phyloP scores from a whole-genome alignment of 306 rosid species.

The Luffa acutangula region DNA sequence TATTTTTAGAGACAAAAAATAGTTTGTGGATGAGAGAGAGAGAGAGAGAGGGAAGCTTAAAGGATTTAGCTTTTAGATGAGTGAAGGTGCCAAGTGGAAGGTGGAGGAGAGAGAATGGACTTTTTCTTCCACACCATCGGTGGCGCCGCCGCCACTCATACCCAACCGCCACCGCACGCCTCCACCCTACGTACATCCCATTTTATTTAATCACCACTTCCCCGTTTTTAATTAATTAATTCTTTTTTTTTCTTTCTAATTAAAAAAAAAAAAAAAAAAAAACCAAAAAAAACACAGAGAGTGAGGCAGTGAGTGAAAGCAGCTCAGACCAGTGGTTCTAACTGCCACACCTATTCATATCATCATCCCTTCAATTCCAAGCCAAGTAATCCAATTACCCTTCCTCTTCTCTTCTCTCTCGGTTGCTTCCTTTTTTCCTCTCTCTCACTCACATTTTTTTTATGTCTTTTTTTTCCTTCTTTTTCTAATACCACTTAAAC shows the following conservation, averaged over 20 bases:
- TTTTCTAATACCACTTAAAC: no score
- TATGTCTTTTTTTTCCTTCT: neutral
- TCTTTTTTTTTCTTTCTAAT: no score
- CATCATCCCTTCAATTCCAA: constrained; percentile 38
- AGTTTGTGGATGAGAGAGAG: constrained; percentile 43
- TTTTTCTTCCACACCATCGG: constrained; percentile 42
- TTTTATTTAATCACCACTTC: neutral
- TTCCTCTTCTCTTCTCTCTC: neutral
- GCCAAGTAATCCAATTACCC: constrained; percentile 6
- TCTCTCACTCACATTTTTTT: neutral
- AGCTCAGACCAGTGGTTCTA: constrained; percentile 37
- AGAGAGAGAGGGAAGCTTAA: constrained; percentile 15
- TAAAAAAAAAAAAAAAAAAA: no score
- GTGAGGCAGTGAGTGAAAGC: constrained; percentile 24
- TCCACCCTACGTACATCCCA: no score
- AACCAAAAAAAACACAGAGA: neutral
- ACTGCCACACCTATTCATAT: constrained; percentile 47
- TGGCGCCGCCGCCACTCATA: constrained; percentile 52
- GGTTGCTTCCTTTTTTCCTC: neutral
- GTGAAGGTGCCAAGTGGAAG: constrained; percentile 66
- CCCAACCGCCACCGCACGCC: neutral
- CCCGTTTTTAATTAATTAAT: neutral
- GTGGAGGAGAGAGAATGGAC: constrained; percentile 35
- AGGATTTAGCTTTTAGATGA: neutral
- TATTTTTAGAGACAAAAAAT: neutral